Base-by-base conservation (phyloP, 495 filamentous ascomycete genomes). In the Chaetomium tenue region DNA sequence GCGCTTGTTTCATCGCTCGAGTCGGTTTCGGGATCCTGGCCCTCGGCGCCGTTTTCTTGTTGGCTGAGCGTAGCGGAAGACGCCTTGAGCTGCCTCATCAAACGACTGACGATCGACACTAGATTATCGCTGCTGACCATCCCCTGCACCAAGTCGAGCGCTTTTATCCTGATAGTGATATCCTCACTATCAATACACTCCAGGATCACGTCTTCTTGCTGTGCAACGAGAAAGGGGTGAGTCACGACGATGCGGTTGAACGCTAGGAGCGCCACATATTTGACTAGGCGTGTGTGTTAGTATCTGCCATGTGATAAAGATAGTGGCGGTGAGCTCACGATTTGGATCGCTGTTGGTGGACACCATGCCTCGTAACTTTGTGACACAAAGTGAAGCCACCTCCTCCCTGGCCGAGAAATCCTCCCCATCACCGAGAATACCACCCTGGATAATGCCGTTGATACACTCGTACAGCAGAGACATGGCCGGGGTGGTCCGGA, bases 391-490 rank as follows among this genome's bases (percentile, higher is more conserved):
- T 44, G 86, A 84, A n/a, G 94, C 94, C 69, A 98, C 89, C 68
- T 98, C 94, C 68, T 98, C 92, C 59, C 86, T 88, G 58, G 92
- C 93, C 51, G 86, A 81, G 48, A 86, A 84, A 55, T 88, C 88
- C 51, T 90, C 89, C 44, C 86, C 86, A 18, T 87, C 87, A 39
- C 90, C 91, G 33, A 98, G 78, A 62, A 98, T 95, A 0, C 94
- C 94, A 12, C 94, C 95, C 73, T 96, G 92, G 42, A 98, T 96
- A 64, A 98, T 93, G 22, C 94, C 95, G 76, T 96, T 97, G 71
- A 98, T 97, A 70, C 95, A 98, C 74, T 98, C 94, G 63, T 98
- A 98, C 6, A 98, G 79, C 20, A 98, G 77, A 6, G 93, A 97
- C 94, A 97, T 98, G 11, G 94, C 95, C 28, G 90, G 88, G 0